phyloP scores from a whole-genome alignment of 768 basidiomycete genomes.

The Russula earlei region DNA sequence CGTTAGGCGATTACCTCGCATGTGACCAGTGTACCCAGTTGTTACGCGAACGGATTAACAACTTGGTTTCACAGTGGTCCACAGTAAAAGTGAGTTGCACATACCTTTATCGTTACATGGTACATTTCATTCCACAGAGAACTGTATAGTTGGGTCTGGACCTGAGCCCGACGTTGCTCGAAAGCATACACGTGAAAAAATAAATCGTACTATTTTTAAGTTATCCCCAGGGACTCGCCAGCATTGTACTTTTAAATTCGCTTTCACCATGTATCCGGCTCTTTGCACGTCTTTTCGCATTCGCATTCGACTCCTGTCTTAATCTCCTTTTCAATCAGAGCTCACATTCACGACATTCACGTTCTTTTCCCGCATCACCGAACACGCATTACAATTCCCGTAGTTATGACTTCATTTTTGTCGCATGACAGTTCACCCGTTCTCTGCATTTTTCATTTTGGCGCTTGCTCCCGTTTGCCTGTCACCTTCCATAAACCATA shows the following conservation, averaged over 20 bases:
- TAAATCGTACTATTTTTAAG: not conserved
- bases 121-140: not conserved
- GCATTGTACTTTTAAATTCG: constrained; percentile 1
- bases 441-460: not conserved
- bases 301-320: not conserved
- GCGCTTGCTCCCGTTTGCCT: too few species aligned
- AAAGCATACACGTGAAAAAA: not conserved
- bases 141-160: constrained; percentile 1
- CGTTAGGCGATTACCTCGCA: constrained; percentile 55
- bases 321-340: not conserved
- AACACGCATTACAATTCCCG: not conserved
- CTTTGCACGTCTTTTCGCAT: not conserved
- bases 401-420: too few species aligned
- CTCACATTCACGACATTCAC: not conserved
- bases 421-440: too few species aligned
- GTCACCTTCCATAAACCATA: too few species aligned
- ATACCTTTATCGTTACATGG: not conserved
- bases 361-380: not conserved
- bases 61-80: constrained; percentile 67
- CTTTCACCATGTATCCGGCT: not conserved
- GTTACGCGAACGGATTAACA: constrained; percentile 57
- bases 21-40: constrained; percentile 61
- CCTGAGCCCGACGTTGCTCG: not conserved
- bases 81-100: constrained; percentile 51
- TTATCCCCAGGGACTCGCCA: not conserved